phyloP scores from a whole-genome alignment of 495 filamentous ascomycete species.

The Xeromyces bisporus region DNA sequence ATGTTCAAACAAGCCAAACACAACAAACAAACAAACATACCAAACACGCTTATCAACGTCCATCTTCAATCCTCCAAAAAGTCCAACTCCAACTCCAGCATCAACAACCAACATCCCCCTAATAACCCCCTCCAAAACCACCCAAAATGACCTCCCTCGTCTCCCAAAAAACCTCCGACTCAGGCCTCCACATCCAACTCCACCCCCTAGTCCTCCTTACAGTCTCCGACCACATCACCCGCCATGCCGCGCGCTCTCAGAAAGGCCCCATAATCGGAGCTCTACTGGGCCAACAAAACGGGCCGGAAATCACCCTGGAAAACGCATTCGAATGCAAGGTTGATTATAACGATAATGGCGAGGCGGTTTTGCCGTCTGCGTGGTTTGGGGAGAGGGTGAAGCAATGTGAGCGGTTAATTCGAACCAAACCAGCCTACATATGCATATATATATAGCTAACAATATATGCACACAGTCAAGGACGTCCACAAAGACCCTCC shows the following conservation, averaged over 20 bases:
- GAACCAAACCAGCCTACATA: not conserved
- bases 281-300: slow-evolving; percentile 77
- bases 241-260: slow-evolving; percentile 62
- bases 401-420: slow-evolving; percentile 47
- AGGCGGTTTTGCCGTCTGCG: slow-evolving; percentile 37
- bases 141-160: slow-evolving; percentile 25
- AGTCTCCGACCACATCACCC: slow-evolving; percentile 90
- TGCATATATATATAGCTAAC: not conserved
- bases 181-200: slow-evolving; percentile 65
- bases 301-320: slow-evolving; percentile 78
- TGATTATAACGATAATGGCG: slow-evolving; percentile 21
- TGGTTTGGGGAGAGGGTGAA: slow-evolving; percentile 73
- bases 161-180: slow-evolving; percentile 53
- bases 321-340: slow-evolving; percentile 74
- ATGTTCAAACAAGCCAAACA: too few relatives aligned
- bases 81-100: too few relatives aligned
- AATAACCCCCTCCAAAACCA: not conserved
- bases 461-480: slow-evolving; percentile 40
- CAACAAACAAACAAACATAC: too few relatives aligned
- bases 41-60: too few relatives aligned
- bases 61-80: too few relatives aligned
- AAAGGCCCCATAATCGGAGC: slow-evolving; percentile 68
- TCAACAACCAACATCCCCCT: not conserved
- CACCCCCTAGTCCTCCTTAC: slow-evolving; percentile 92
- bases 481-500: slow-evolving; percentile 69